phyloP scores from a whole-genome alignment of 768 basidiomycete species.

The Phanerochaete sordida region DNA sequence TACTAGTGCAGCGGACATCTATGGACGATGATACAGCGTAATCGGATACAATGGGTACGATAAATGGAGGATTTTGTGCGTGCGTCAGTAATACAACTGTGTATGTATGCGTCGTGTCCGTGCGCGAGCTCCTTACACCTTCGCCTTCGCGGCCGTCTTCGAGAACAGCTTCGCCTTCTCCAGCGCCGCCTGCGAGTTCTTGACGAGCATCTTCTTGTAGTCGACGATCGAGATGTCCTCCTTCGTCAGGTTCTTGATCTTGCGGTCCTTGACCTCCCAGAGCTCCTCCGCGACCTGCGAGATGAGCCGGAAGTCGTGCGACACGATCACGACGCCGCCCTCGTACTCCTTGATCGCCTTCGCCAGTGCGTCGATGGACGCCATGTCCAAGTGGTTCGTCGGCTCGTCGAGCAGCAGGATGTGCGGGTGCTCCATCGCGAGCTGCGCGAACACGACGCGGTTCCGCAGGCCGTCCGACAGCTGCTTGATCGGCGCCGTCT shows the following conservation, averaged over 20 bases:
- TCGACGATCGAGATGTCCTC: slow-evolving; percentile 87
- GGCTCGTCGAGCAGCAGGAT: slow-evolving; percentile 92
- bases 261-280: slow-evolving; percentile 96
- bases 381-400: slow-evolving; percentile 98
- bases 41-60: neutral
- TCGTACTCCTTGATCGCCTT: slow-evolving; percentile 94
- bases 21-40: slow-evolving; percentile 3
- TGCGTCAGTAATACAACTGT: neutral
- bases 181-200: slow-evolving; percentile 74
- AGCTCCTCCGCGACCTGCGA: slow-evolving; percentile 97
- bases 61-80: neutral
- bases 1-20: neutral
- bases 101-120: neutral
- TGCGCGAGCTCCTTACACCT: slow-evolving; percentile 38
- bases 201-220: slow-evolving; percentile 87
- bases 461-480: slow-evolving; percentile 95
- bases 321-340: slow-evolving; percentile 98
- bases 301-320: slow-evolving; percentile 99
- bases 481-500: slow-evolving; percentile 90
- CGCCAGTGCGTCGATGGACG: slow-evolving; percentile 95
- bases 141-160: slow-evolving; percentile 74
- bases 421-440: slow-evolving; percentile 97
- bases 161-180: slow-evolving; percentile 94
- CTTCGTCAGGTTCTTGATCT: slow-evolving; percentile 89
- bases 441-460: slow-evolving; percentile 94